Conservation (phyloP, 768 basidiomycete genomes). For the Podaxis mareebaensis region DNA sequence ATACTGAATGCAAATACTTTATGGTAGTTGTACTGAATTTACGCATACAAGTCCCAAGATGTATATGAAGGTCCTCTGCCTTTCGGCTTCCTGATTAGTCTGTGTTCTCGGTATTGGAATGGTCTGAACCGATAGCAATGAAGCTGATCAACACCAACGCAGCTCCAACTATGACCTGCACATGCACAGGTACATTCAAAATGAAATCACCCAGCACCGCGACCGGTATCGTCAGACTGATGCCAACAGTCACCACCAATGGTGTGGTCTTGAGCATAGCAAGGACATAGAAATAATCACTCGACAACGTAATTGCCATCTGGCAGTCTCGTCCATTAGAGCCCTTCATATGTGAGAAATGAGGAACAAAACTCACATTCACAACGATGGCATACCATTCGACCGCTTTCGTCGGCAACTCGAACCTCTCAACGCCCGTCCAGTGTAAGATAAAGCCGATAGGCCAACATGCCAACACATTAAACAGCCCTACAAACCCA, state of each 20-base stretch:
- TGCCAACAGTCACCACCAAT: conserved; percentile 87
- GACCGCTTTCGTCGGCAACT: conserved; percentile 57
- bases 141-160: conserved; percentile 76
- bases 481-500: conserved; percentile 90
- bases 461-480: conserved; percentile 75
- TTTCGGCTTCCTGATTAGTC: background rate
- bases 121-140: conserved; percentile 37
- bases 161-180: conserved; percentile 73
- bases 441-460: conserved; percentile 76
- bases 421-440: conserved; percentile 70
- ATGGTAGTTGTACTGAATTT: too few species aligned
- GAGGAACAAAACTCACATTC: conserved; percentile 32
- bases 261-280: conserved; percentile 98
- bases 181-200: conserved; percentile 40
- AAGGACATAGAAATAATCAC: conserved; percentile 83
- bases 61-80: background rate
- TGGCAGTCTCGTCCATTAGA: conserved; percentile 28
- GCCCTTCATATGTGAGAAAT: background rate
- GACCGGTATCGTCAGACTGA: conserved; percentile 91
- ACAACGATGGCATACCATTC: conserved; percentile 37
- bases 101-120: conserved; percentile 21
- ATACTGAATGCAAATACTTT: too few species aligned
- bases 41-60: background rate
- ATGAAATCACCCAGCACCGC: conserved; percentile 78
- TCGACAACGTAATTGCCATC: conserved; percentile 83